Base-by-base conservation (phyloP, 192 early-diverging fungal genomes). In the Globomyces pollinis-pini region DNA sequence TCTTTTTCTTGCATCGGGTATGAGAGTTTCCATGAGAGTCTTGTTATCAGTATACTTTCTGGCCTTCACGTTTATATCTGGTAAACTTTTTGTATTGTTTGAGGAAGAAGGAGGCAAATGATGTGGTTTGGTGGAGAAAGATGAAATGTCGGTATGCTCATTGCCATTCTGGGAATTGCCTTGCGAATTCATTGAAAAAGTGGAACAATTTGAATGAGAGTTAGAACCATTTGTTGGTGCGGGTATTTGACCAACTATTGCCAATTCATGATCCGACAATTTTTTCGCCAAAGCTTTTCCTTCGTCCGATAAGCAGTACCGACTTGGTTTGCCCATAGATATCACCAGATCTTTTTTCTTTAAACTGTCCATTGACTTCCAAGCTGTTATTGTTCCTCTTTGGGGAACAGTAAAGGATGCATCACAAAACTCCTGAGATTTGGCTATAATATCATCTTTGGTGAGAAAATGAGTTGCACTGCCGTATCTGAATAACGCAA, bases 281-380 rank as follows among this genome's bases (percentile, higher is more conserved):
- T 57, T 57, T 31, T 61, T 33, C 0, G 86, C 88, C 39, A 92
- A 74, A 3, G 64, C 68, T 16, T 66, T 28, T 0, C 93, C 93
- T 34, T 85, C 79, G 16, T 87, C 86, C 0, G 90, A 87, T 24
- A 96, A 58, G 31, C 67, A 72, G 56, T 76, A 96, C 23, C 71
- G 72, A 15, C 59, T 4, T 83, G 82, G 50, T 71, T 73, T 2
- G 84, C 78, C 38, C 79, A 73, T 34, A 79, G 74, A 38, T 78
- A 81, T 5, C 9, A 70, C 83, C 36, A 88, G 67, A 20, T 76
- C 81, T 16, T 90, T 87, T 12, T 80, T 68, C 26, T 81, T 59
- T 51, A 96, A 71, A 0, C 78, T 89, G 53, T 79, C 84, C 69
- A 94, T 89, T 8, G 79, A 74, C 21, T 57, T 76, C 90, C 91